Conservation (phyloP, 768 basidiomycete species). For the Floccularia luteovirens region DNA sequence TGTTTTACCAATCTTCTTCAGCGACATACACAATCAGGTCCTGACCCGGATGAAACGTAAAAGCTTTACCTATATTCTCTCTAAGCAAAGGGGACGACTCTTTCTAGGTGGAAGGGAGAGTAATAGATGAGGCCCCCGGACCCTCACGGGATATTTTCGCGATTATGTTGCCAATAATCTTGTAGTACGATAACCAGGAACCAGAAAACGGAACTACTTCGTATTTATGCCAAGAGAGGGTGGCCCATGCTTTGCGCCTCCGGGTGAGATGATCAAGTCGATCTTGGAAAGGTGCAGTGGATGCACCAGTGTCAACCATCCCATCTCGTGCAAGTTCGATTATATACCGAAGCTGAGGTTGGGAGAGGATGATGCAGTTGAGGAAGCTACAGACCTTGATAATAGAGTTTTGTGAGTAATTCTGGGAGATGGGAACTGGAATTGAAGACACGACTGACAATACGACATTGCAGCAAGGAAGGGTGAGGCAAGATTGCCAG, state of each 20-base stretch:
- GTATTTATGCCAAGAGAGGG: constrained; percentile 11
- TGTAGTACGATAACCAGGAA: no score
- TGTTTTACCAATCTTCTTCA: no score
- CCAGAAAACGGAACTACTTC: background rate
- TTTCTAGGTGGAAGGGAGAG: no score
- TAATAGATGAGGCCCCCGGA: background rate
- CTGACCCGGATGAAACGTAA: no score
- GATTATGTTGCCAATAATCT: background rate
- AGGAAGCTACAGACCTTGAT: constrained; percentile 21
- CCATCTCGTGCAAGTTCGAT: constrained; percentile 29
- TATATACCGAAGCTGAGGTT: constrained; percentile 23
- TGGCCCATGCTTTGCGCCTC: constrained; percentile 13
- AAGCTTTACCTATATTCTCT: no score
- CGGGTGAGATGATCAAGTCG: constrained; percentile 10
- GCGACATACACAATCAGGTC: no score
- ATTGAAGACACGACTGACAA: background rate
- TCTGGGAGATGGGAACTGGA: no score
- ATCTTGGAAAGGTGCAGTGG: constrained; percentile 8
- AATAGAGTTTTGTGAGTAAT: no score
- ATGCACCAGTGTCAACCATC: constrained; percentile 13
- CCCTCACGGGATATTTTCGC: background rate
- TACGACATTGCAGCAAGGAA: no score
- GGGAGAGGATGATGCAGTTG: constrained; percentile 10
- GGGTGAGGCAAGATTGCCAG: no score
- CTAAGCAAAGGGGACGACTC: no score